Evolutionary conservation across 345 rosid genomes (phyloP), one percentile per base, ranked within the genome.

Genomic region (Rubroshorea leprosula): DNA sequence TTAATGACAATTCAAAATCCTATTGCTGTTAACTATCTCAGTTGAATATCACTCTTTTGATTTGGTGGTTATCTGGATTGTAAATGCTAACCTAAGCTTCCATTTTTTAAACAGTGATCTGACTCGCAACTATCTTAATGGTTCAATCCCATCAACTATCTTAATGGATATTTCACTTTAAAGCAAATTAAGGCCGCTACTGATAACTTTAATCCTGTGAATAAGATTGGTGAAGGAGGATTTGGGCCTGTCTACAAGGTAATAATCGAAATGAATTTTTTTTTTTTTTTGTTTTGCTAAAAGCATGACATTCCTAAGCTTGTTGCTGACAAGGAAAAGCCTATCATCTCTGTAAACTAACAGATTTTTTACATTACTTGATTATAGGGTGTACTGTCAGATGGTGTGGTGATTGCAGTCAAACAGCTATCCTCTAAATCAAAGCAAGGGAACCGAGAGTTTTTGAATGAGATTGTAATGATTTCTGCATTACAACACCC

Each of bases 221-320:
- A 80, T 71, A 91, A 91, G 82, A 83, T 85, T 18, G 96, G 92
- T 45, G 98, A 91, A 79, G 96, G 98, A 76, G 98, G 92, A 29
- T 91, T 91, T 60, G 91, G 97, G 23, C 86, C 96, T n/a, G 98
- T 91, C 43, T 87, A 76, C 80, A 87, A 85, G 94, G 94, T 90
- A 74, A 59, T 17, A 16, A 57, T 49, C 14, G 31, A 3, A 4
- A 27, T 8, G 31, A 27, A 27, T 27, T 3, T 27, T 8, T 3
- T 27, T 8, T 27, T 27, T 8, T 19, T 9, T 55, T 41, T 1
- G n/a, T n/a, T n/a, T n/a, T n/a, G n/a, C n/a, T n/a, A n/a, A n/a
- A n/a, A n/a, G n/a, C n/a, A n/a, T 16, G 60, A 23, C 15, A 17
- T 15, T 17, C 17, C 17, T 23, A 45, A 58, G 18, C 18, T 18